phyloP scores from a whole-genome alignment of 2,329 filamentous ascomycete genomes.

The Phaeosphaeriaceae sp. region DNA sequence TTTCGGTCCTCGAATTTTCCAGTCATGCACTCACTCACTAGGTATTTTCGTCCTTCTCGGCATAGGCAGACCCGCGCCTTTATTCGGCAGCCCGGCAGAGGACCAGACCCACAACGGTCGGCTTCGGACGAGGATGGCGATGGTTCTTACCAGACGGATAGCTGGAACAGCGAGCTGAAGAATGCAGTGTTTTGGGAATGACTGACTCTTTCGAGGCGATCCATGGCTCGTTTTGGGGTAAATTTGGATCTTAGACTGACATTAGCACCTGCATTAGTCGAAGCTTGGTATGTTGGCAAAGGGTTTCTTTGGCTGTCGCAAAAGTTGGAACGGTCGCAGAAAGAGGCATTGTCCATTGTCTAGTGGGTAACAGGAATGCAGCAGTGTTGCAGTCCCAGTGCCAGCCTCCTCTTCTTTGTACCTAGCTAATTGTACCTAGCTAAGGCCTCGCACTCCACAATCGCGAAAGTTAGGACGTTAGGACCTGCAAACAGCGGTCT shows the following conservation, averaged over 20 bases:
- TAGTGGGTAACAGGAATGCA: not conserved
- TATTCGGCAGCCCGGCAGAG: constrained; percentile 1
- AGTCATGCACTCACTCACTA: not conserved
- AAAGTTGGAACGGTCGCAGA: not conserved
- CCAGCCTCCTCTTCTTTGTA: too few species aligned
- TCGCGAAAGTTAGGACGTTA: too few species aligned
- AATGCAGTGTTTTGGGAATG: not conserved
- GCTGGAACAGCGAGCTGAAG: constrained; percentile 9
- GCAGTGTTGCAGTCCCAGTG: not conserved
- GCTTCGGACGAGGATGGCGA: constrained; percentile 19
- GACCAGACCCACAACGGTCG: constrained; percentile 8
- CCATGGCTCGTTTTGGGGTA: constrained; percentile 21
- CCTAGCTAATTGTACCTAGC: too few species aligned
- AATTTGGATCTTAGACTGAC: constrained; percentile 24
- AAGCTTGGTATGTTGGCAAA: constrained; percentile 23
- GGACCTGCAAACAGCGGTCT: not conserved
- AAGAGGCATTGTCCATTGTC: not conserved
- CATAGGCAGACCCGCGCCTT: constrained; percentile 5
- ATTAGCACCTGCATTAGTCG: constrained; percentile 19
- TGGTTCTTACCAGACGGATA: constrained; percentile 9
- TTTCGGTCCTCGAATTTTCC: constrained; percentile 1
- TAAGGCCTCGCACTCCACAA: too few species aligned
- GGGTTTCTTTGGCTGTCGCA: constrained; percentile 1
- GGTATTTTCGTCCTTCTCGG: constrained; percentile 1
- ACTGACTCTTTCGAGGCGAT: not conserved